A percentile compares a stretch with the other conserved stretches of the same genome.
Evolutionary conservation across 345 rosid genomes (phyloP).

Genomic region (Sonneratia alba): DNA sequence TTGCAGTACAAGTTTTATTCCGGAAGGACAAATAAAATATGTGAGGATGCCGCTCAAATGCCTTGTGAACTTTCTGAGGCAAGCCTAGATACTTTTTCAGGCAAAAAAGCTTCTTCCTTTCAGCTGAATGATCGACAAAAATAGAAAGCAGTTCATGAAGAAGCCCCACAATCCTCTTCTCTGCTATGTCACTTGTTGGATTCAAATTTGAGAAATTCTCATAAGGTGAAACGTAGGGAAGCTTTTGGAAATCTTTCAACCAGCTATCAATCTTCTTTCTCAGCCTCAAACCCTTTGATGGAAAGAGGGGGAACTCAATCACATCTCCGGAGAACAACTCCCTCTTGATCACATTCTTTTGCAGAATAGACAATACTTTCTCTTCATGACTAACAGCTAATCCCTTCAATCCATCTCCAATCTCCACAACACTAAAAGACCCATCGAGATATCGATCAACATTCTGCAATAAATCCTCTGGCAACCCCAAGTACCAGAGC

Average conservation of each 20-base stretch:
- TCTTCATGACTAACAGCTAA: conserved; percentile 33
- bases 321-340: conserved; percentile 26
- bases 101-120: conserved; percentile 66
- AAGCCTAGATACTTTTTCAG: conserved; percentile 67
- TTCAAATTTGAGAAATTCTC: conserved; percentile 60
- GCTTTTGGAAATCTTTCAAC: conserved; percentile 57
- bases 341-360: conserved; percentile 46
- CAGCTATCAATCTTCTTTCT: conserved; percentile 60
- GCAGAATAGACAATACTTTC: conserved; percentile 42
- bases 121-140: conserved; percentile 77
- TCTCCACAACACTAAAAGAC: conserved; percentile 51
- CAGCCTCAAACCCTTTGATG: conserved; percentile 69
- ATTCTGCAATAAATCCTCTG: conserved; percentile 40
- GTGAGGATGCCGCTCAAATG: conserved; percentile 83
- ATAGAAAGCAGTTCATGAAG: conserved; percentile 73
- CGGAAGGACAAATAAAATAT: conserved; percentile 63
- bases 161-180: conserved; percentile 80
- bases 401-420: conserved; percentile 67
- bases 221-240: conserved; percentile 73
- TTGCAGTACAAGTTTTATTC: conserved; percentile 65
- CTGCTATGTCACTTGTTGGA: conserved; percentile 57
- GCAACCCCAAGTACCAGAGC: conserved; percentile 82
- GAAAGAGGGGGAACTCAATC: conserved; percentile 66
- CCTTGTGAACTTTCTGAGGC: conserved; percentile 71
- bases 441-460: conserved; percentile 32